Evolutionary conservation across 2,329 filamentous ascomycete species (phyloP), one percentile per base, ranked within the genome.

Genomic region (Sarocladium kiliense): DNA sequence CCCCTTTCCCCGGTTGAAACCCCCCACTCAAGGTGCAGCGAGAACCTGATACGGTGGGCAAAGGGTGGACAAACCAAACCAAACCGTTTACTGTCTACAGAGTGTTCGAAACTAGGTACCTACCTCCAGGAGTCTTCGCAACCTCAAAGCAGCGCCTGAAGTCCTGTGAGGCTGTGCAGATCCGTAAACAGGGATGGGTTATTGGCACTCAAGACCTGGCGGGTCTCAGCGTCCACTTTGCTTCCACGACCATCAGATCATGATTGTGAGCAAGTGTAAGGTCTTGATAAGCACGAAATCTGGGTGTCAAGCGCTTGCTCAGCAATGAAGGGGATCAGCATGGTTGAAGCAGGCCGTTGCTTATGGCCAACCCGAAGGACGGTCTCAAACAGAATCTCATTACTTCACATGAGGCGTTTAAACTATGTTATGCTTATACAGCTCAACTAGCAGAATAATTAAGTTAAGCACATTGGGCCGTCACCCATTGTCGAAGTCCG

Each of bases 211-310:
- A 25, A 53, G 32, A 53, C 50, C 39, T 41, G 50, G 50, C 50
- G 50, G 23, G 50, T 53, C 50, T 53, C 50, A 53, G 30, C 50
- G 50, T 39, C 50, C 32, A 39, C 19, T 3, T 25, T 34, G 36
- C 27, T 51, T 51, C 30, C 3, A 51, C 14, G 14, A 10, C 18
- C 30, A 36, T 32, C 47, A 5, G 12, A 19, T 21, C 36, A 18
- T 36, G 30, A 12, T 36, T 51, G 26, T 21, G 7, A 21, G 19
- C 18, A 4, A 16, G 12, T 32, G 47, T 36, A 11, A 51, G 10
- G 6, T 21, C 12, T 51, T 36, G 27, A 36, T 51, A 51, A 49
- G 44, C 26, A 32, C 6, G 32, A 32, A 18, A 9, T 9, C 27
- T n/a, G 16, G n/a, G 21, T 19, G 26, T 51, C 3, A 3, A 32